Evolutionary conservation across 2,329 filamentous ascomycete genomes (phyloP).

Genomic region (Xylaria sp.): DNA sequence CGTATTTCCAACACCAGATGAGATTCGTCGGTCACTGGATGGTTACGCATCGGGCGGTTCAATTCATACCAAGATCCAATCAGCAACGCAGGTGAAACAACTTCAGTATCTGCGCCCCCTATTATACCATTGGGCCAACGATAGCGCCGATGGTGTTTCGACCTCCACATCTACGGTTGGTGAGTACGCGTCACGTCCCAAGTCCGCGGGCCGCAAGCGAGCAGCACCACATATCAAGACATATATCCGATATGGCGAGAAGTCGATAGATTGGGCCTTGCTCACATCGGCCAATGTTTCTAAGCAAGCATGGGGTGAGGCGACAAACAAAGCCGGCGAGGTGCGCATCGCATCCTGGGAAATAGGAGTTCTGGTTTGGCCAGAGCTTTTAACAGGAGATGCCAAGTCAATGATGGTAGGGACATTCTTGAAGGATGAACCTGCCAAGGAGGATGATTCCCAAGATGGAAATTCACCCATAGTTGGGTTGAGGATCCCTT

Average conservation of each 20-base stretch:
- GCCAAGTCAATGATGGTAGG: constrained; percentile 55
- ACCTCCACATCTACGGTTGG: constrained; percentile 8
- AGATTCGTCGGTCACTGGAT: constrained; percentile 70
- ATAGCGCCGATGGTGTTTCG: constrained; percentile 38
- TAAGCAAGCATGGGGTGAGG: constrained; percentile 81
- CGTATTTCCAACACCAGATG: constrained; percentile 74
- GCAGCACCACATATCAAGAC: constrained; percentile 89
- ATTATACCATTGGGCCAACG: constrained; percentile 71
- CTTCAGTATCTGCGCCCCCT: constrained; percentile 65
- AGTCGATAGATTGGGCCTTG: constrained; percentile 73
- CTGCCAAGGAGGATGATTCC: constrained; percentile 29
- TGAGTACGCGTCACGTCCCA: not conserved
- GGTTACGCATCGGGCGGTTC: constrained; percentile 73
- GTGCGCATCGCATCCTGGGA: constrained; percentile 76
- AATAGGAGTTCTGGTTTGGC: constrained; percentile 79
- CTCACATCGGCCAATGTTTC: constrained; percentile 88
- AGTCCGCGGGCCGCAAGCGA: constrained; percentile 55
- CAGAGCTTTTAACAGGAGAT: constrained; percentile 47
- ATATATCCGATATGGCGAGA: constrained; percentile 62
- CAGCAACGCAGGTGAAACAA: constrained; percentile 65
- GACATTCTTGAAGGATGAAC: constrained; percentile 58
- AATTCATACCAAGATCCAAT: constrained; percentile 76
- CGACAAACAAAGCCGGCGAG: constrained; percentile 50
- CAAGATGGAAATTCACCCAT: constrained; percentile 30
- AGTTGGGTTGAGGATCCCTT: constrained; percentile 75